Evolutionary conservation across 2,329 filamentous ascomycete genomes (phyloP).

Genomic region (Phyllosticta citriasiana): DNA sequence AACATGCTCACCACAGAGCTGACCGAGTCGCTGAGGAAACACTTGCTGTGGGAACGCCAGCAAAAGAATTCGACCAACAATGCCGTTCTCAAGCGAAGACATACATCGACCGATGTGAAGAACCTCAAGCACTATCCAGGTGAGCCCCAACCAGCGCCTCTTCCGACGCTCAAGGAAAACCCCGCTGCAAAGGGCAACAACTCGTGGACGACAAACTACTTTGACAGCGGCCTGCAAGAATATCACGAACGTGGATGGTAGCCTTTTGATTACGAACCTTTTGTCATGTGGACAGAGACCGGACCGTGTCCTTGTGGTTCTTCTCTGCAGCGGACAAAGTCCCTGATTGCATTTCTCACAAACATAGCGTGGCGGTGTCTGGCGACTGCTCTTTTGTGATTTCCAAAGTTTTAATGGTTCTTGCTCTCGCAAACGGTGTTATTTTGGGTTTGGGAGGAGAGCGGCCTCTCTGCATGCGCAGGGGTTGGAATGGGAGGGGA

Average conservation of each 20-base stretch:
- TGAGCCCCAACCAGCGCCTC: conserved; percentile 44
- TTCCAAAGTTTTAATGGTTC: conserved; percentile 1
- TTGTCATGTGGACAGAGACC: neutral
- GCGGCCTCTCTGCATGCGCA: neutral
- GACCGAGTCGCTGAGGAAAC: conserved; percentile 81
- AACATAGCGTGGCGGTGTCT: conserved; percentile 11
- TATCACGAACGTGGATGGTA: conserved; percentile 85
- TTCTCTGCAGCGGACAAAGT: neutral
- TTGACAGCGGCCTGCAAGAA: conserved; percentile 70
- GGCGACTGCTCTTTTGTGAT: neutral
- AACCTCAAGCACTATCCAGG: conserved; percentile 72
- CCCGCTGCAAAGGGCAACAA: conserved; percentile 55
- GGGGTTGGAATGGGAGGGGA: neutral
- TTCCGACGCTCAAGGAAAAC: conserved; percentile 32
- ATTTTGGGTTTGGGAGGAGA: conserved; percentile 1
- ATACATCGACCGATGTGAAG: conserved; percentile 74
- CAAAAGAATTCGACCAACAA: conserved; percentile 87
- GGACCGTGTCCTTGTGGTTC: too few species aligned
- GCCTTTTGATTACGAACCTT: neutral
- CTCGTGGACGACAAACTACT: conserved; percentile 73
- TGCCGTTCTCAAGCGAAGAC: conserved; percentile 77
- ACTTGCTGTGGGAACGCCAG: conserved; percentile 89
- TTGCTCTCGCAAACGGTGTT: neutral
- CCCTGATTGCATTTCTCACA: conserved; percentile 10
- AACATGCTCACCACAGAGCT: conserved; percentile 96